Evolutionary conservation across 306 rosid genomes (phyloP), one percentile per base, ranked within the genome.

Genomic region (Quercus cerris): DNA sequence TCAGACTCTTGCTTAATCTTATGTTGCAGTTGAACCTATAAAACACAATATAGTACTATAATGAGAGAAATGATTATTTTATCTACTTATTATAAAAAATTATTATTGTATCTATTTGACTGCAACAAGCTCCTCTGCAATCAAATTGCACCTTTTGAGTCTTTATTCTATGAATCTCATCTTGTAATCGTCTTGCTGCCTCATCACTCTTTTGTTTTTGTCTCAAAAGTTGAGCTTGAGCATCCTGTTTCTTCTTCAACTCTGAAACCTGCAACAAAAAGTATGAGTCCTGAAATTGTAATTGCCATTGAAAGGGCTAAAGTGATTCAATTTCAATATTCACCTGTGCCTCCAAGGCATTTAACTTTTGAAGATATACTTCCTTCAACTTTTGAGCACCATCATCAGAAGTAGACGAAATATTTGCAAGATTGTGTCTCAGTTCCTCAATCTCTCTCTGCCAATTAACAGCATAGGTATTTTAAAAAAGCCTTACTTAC

Each of bases 1-100:
- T 96, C 98, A 20, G 98, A 90, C 84, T 96, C 99, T 56, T 96
- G 99, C 84, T 96, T 96, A 81, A 96, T 96, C 84, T 96, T 96
- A 74, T 96, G 94, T 76, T 96, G 99, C 70, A 96, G 89, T 87
- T 96, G 98, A 80, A 96, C 99, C 99, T 93, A 61, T 18, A 49
- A 71, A 58, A 82, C 51, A 78, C 61, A 74, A 52, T 18, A 79
- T 74, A 54, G 38, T 56, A 78, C 51, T 69, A 38, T 67, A 62
- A 44, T 79, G 27, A 57, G 20, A 75, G 69, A 15, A 56, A 70
- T 28, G 0, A 73, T 27, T 12, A 54, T 73, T 28, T 3, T 46
- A 30, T 73, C 57, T 70, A 70, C 15, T 70, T 31, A 38, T 0
- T 7, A 7, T 8, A 38, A 38, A 38, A 15, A 56, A 66, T 28